phyloP scores from a whole-genome alignment of 805 yeast species.

The Cyberlindnera mycetangii region DNA sequence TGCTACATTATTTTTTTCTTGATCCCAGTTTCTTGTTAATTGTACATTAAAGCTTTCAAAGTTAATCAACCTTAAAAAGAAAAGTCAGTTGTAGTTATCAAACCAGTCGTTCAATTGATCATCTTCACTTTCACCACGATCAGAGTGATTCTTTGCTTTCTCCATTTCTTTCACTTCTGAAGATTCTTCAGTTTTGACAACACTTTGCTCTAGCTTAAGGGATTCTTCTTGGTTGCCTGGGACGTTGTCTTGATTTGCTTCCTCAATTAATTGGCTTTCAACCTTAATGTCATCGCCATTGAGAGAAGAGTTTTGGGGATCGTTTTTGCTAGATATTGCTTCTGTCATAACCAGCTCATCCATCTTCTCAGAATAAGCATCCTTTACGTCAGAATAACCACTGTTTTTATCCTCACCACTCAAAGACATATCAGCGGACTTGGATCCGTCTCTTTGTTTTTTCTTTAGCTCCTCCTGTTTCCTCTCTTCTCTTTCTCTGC shows the following conservation, averaged over 20 bases:
- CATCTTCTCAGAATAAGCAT: neutral
- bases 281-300: neutral
- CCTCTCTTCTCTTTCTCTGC: constrained; percentile 27
- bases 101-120: neutral
- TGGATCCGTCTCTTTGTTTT: constrained; percentile 6
- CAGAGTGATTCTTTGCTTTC: neutral
- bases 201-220: too few relatives aligned
- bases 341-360: neutral
- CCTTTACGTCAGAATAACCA: constrained; percentile 1
- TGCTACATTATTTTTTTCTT: neutral
- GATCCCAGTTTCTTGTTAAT: neutral
- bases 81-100: neutral
- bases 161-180: neutral
- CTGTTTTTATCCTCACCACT: constrained; percentile 3
- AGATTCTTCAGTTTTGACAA: neutral
- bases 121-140: neutral
- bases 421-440: constrained; percentile 3
- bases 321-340: neutral
- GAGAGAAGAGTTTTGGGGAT: neutral
- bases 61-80: neutral
- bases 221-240: too few relatives aligned
- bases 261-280: too few relatives aligned
- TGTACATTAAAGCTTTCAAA: neutral
- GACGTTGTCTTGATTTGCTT: too few relatives aligned
- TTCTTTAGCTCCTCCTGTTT: constrained; percentile 19